Conservation (phyloP, 73 alveolate genomes). For the Paramecium sonneborni region DNA sequence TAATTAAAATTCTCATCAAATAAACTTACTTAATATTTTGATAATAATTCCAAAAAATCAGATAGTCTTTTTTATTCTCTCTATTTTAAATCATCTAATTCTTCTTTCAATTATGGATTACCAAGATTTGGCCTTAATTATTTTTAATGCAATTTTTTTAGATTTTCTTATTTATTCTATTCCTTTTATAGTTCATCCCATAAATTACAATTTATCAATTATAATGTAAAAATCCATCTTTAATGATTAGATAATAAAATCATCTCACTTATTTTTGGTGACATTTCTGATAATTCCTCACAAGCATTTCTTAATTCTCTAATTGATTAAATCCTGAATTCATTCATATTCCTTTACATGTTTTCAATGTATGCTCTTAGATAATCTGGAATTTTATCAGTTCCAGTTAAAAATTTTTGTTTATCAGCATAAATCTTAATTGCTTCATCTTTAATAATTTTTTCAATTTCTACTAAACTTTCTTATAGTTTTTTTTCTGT, state of each 20-base stretch:
- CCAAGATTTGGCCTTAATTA: constrained; percentile 60
- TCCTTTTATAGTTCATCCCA: constrained; percentile 22
- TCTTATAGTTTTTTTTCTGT: constrained; percentile 54
- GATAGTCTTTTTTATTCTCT: constrained; percentile 53
- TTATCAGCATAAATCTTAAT: constrained; percentile 61
- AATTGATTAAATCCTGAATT: constrained; percentile 58
- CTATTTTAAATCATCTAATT: constrained; percentile 38
- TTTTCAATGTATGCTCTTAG: constrained; percentile 59
- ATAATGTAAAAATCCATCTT: background rate
- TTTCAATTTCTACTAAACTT: constrained; percentile 58
- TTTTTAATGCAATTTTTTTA: background rate
- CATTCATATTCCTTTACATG: constrained; percentile 53
- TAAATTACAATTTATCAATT: background rate
- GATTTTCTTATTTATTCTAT: background rate
- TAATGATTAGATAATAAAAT: background rate
- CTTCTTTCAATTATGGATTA: constrained; percentile 66
- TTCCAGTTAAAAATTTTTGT: constrained; percentile 57
- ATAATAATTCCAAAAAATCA: background rate
- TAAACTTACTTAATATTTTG: constrained; percentile 29
- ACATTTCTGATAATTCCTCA: constrained; percentile 57
- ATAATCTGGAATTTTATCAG: constrained; percentile 67
- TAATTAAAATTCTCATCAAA: constrained; percentile 39
- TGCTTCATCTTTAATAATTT: constrained; percentile 53
- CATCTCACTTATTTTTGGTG: constrained; percentile 55
- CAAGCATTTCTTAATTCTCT: constrained; percentile 66